Evolutionary conservation across 768 basidiomycete species (phyloP), one percentile per base, ranked within the genome.

Genomic region (Mycena rosella): DNA sequence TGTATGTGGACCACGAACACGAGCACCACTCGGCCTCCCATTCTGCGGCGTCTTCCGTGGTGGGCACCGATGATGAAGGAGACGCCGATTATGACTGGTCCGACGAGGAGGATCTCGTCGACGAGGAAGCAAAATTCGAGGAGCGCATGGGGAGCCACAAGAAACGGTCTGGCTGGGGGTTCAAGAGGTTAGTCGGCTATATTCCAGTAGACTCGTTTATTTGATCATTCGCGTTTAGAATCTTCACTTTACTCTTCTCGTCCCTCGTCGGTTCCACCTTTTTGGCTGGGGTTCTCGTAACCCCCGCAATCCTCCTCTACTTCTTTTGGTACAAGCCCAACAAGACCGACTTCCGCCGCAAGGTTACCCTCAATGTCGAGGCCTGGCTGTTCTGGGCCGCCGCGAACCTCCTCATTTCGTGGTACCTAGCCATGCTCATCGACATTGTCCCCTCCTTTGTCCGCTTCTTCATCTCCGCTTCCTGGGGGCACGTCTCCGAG

Each of bases 381-480:
- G 90, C 91, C 4, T 95, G 93, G 93, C 81, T 94, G 3, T 92
- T 92, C 77, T 95, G 93, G 92, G 88, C 87, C 9, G 93, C 92
- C 6, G 86, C 90, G 42, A 94, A 95, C 76, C 80, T 94, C 57
- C 80, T 92, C 64, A 84, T 93, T 57, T 93, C 92, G 3, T 95
- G 93, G 93, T 90, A 84, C 67, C 87, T 95, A 36, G 93, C 90
- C 22, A 80, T 92, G 79, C 79, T 91, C 65, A 81, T 93, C 71
- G 91, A 94, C 75, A 77, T 94, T 59, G 77, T 92, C 57, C 92
- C 93, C 14, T 80, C 84, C 47, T 53, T 90, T 56, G 71, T 83
- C 56, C 86, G 83, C 44, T 82, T 85, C 69, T 69, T 86, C 65
- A 85, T 94, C 67, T 81, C 87, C 29, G 77, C 85, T 15, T 78